Conservation (phyloP, 2,329 filamentous ascomycete genomes). For the Lachnellula suecica region DNA sequence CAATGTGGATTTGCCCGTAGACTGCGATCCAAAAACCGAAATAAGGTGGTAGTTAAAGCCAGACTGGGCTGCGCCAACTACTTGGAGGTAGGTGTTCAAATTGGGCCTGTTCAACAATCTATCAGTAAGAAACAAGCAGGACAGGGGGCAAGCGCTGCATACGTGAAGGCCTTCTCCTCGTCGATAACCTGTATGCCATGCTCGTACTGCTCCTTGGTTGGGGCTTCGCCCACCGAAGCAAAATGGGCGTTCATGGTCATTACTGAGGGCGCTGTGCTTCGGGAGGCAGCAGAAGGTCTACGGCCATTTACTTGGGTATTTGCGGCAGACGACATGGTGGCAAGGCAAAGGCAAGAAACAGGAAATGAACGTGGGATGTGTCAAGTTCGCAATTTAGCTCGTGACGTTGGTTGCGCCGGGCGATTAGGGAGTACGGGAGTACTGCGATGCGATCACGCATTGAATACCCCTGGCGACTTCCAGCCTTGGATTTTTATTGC, state of each 20-base stretch:
- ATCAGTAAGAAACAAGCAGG: constrained; percentile 13
- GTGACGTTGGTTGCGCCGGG: too few relatives aligned
- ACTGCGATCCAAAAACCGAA: constrained; percentile 97
- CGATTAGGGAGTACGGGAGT: too few relatives aligned
- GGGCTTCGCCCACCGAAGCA: constrained; percentile 67
- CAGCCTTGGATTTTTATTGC: too few relatives aligned
- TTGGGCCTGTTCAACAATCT: constrained; percentile 55
- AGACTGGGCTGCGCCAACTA: constrained; percentile 77
- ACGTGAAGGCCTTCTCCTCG: constrained; percentile 97
- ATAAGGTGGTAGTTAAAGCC: constrained; percentile 99
- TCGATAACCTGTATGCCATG: constrained; percentile 97
- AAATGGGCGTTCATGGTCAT: constrained; percentile 76
- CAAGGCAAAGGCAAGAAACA: background rate
- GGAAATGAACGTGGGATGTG: constrained; percentile 4
- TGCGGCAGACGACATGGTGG: constrained; percentile 25
- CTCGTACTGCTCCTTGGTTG: constrained; percentile 69
- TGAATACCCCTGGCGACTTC: too few relatives aligned
- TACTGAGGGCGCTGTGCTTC: constrained; percentile 33
- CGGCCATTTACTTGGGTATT: constrained; percentile 21
- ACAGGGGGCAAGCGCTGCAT: constrained; percentile 36
- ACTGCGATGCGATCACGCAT: too few relatives aligned
- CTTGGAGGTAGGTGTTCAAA: constrained; percentile 77
- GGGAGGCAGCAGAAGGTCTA: constrained; percentile 29
- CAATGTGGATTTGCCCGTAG: constrained; percentile 95
- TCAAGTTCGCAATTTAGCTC: too few relatives aligned